These are phyloP conservation scores for Acanthamoeba culbertsoni DNA, from an alignment of 208 protist species.

Conservation along the genomic window DNA sequence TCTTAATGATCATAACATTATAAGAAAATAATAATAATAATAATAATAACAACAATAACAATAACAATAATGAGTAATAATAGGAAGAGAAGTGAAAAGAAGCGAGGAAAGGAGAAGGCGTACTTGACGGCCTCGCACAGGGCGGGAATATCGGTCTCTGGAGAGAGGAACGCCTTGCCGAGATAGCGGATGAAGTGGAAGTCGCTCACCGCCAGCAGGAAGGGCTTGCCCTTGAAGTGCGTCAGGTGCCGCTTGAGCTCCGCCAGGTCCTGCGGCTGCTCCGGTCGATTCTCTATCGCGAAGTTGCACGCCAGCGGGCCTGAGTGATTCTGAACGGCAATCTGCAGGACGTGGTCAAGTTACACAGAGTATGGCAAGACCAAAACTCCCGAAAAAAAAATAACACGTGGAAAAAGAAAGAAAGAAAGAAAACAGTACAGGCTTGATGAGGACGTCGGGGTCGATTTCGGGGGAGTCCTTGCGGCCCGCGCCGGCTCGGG, in stretches of 20 bases:
- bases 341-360: neutral
- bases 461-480: conserved; percentile 18
- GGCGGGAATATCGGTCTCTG: conserved; percentile 8
- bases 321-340: neutral
- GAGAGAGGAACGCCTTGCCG: neutral
- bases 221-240: neutral
- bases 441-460: conserved; percentile 1
- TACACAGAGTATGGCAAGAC: no score
- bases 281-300: neutral
- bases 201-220: neutral
- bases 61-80: no score
- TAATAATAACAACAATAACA: no score
- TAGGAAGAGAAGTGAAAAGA: no score
- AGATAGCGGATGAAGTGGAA: conserved; percentile 34
- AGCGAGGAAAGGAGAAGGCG: neutral
- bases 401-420: neutral
- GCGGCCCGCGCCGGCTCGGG: neutral
- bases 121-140: conserved; percentile 21
- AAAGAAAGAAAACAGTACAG: neutral
- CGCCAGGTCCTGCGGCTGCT: neutral
- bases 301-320: neutral
- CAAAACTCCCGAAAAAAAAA: no score
- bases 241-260: neutral
- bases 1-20: neutral
- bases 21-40: no score